Percentiles rank a stretch among this genome's conserved stretches.
These are phyloP conservation scores for Leccinum subrobustum DNA, from an alignment of 1,284 basidiomycete species.

Conservation along the genomic window DNA sequence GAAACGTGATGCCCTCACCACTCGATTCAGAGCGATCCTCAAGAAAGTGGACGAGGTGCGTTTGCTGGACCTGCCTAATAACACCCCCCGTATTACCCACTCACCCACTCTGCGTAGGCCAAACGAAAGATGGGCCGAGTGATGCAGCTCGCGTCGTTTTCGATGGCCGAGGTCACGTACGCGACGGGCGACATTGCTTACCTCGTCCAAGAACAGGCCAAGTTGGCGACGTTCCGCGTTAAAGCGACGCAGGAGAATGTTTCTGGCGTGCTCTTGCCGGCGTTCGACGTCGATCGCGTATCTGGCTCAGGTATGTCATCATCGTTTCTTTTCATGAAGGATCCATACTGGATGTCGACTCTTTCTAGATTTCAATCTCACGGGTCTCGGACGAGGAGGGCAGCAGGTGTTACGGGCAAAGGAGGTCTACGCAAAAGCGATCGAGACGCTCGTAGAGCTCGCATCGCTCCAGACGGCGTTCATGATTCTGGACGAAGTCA, in stretches of 20 bases:
- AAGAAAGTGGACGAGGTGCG: conserved; percentile 91
- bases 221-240: conserved; percentile 90
- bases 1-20: conserved; percentile 95
- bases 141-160: conserved; percentile 98
- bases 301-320: conserved; percentile 65
- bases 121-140: conserved; percentile 99
- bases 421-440: conserved; percentile 96
- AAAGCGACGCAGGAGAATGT: conserved; percentile 98
- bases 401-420: conserved; percentile 94
- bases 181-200: conserved; percentile 97
- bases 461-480: conserved; percentile 98
- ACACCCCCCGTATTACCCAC: neutral
- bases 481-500: conserved; percentile 98
- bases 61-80: neutral
- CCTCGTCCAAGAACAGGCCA: conserved; percentile 89
- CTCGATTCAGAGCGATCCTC: conserved; percentile 87
- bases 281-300: conserved; percentile 89
- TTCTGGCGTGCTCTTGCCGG: conserved; percentile 94
- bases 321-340: neutral
- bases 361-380: conserved; percentile 87
- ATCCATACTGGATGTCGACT: neutral
- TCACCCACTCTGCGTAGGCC: conserved; percentile 52
- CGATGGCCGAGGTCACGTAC: conserved; percentile 97
- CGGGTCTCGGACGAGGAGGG: conserved; percentile 96
- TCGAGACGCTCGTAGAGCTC: conserved; percentile 95